A percentile compares a stretch with the other conserved stretches of the same genome.
Evolutionary conservation across 176 grass and related monocot genomes (phyloP).

Genomic region (Typha latifolia): DNA sequence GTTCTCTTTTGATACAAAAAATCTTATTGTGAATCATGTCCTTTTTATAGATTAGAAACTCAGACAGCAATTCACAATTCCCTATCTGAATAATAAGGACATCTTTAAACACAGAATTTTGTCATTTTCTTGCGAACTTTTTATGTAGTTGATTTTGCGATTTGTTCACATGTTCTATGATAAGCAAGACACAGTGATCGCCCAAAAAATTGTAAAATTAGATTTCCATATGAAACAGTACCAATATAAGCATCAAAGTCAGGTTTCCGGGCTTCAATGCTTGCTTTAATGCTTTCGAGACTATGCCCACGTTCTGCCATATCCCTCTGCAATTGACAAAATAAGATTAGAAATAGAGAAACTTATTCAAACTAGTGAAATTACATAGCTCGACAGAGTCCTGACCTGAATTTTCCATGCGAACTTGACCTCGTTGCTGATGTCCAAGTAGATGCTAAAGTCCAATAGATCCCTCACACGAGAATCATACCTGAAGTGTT

Average conservation of each 20-base stretch:
- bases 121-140: no score
- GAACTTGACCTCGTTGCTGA: constrained; percentile 80
- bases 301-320: constrained; percentile 94
- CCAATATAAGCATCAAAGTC: constrained; percentile 88
- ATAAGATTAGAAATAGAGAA: not conserved
- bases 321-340: constrained; percentile 46
- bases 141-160: no score
- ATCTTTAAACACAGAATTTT: no score
- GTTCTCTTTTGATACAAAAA: no score
- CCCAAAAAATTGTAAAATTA: not conserved
- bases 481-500: constrained; percentile 59
- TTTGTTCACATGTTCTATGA: no score
- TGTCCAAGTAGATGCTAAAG: constrained; percentile 93
- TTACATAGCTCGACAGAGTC: not conserved
- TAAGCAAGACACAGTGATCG: no score
- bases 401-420: constrained; percentile 97
- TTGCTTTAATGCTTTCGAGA: constrained; percentile 85
- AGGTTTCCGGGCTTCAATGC: constrained; percentile 76
- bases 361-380: no score
- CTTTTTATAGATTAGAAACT: no score
- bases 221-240: constrained; percentile 9
- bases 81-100: no score
- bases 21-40: no score
- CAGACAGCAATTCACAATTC: no score
- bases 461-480: constrained; percentile 85